Evolutionary conservation across 331 rosid genomes (phyloP).

Genomic region (Rhamnella rubrinervis): DNA sequence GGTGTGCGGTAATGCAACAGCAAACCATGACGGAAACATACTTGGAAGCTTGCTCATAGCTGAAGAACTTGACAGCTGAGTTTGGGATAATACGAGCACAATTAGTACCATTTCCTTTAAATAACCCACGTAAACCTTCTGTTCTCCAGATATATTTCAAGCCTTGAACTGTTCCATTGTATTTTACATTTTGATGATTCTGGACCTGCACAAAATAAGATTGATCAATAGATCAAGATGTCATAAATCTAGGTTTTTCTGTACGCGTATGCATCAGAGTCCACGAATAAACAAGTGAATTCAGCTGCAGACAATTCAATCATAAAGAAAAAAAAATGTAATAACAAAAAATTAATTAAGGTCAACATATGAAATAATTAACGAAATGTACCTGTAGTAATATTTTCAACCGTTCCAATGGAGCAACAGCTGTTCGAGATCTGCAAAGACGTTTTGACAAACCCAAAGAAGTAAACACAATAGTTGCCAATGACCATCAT

Average conservation of each 20-base stretch:
- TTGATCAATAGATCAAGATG: conserved; percentile 13
- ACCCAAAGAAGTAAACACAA: conserved; percentile 5
- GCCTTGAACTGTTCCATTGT: conserved; percentile 95
- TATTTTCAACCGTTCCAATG: conserved; percentile 92
- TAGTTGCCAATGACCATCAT: neutral
- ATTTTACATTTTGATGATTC: conserved; percentile 89
- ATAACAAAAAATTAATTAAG: neutral
- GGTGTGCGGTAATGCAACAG: neutral
- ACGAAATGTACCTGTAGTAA: conserved; percentile 72
- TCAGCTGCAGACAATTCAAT: neutral
- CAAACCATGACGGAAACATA: conserved; percentile 38
- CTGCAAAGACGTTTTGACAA: conserved; percentile 39
- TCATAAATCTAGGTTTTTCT: neutral
- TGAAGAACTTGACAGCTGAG: conserved; percentile 97
- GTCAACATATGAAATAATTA: neutral
- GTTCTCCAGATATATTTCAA: conserved; percentile 93
- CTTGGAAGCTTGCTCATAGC: conserved; percentile 98
- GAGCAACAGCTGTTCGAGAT: conserved; percentile 98
- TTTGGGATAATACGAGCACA: conserved; percentile 99
- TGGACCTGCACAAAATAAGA: conserved; percentile 69
- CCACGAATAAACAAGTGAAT: conserved; percentile 5
- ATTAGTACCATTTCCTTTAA: conserved; percentile 97
- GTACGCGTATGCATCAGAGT: neutral
- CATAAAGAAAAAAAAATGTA: too few relatives aligned
- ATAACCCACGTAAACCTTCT: conserved; percentile 94